Conservation (phyloP, 1,284 basidiomycete genomes). For the Puccinia hordei region DNA sequence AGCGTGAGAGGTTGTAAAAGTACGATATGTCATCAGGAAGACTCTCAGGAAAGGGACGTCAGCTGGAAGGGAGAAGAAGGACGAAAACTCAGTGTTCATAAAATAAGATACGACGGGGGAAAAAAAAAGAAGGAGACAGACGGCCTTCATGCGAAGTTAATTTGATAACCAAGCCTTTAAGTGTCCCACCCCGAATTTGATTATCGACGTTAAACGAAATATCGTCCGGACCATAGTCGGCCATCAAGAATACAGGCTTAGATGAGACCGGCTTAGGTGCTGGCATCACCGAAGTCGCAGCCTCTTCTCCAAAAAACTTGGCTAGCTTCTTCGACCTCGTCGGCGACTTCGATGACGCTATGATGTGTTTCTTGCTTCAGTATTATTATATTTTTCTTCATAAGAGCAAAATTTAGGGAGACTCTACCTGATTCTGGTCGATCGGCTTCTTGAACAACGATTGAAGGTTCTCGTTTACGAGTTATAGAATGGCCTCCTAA, state of each 20-base stretch:
- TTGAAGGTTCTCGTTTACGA: conserved; percentile 6
- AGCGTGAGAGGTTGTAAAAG: conserved; percentile 83
- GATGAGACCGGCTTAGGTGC: not conserved
- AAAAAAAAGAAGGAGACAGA: not conserved
- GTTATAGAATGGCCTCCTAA: not conserved
- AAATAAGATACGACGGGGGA: not conserved
- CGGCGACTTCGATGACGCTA: conserved; percentile 41
- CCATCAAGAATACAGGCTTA: conserved; percentile 57
- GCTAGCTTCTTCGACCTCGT: conserved; percentile 45
- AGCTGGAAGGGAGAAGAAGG: no score
- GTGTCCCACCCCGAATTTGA: conserved; percentile 58
- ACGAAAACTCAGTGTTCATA: no score
- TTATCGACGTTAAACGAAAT: conserved; percentile 57
- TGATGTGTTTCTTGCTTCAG: no score
- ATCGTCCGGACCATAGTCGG: conserved; percentile 57
- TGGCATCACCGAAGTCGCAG: conserved; percentile 22
- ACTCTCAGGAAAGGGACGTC: conserved; percentile 84
- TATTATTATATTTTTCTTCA: no score
- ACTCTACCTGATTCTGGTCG: conserved; percentile 20
- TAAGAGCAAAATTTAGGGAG: not conserved
- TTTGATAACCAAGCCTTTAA: conserved; percentile 54
- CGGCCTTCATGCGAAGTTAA: conserved; percentile 48
- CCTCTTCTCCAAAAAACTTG: conserved; percentile 50
- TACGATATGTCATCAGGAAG: conserved; percentile 96
- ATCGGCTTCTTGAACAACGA: conserved; percentile 13